phyloP scores from a whole-genome alignment of 768 basidiomycete genomes.

The Vararia minispora region DNA sequence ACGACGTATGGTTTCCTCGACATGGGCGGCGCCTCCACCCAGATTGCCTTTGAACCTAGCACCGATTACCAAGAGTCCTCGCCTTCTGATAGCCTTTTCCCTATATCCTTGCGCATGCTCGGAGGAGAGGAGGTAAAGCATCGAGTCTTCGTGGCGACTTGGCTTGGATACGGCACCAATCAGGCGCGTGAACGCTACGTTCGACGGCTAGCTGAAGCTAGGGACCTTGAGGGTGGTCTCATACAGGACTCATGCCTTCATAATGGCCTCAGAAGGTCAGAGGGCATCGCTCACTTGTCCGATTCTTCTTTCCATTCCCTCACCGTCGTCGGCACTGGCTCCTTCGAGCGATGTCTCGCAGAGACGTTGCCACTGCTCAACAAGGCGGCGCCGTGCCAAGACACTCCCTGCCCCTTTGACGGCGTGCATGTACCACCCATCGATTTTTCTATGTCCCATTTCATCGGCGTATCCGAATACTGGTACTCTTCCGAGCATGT shows the following conservation, averaged over 20 bases:
- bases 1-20: constrained; percentile 97
- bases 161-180: constrained; percentile 98
- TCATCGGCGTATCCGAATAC: constrained; percentile 97
- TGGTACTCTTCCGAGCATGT: constrained; percentile 99
- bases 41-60: constrained; percentile 93
- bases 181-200: constrained; percentile 93
- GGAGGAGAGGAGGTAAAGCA: constrained; percentile 83
- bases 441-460: constrained; percentile 86
- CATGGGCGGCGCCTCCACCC: constrained; percentile 98
- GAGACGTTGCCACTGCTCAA: constrained; percentile 72
- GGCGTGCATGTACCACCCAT: constrained; percentile 91
- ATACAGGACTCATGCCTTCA: constrained; percentile 90
- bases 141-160: constrained; percentile 94
- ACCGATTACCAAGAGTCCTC: constrained; percentile 37
- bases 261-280: constrained; percentile 51
- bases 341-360: constrained; percentile 75
- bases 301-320: constrained; percentile 31
- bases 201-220: too few relatives aligned
- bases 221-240: too few relatives aligned
- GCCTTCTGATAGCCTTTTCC: constrained; percentile 60
- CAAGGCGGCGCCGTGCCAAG: constrained; percentile 72
- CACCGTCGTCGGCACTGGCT: constrained; percentile 74
- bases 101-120: constrained; percentile 72
- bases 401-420: constrained; percentile 84
- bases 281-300: constrained; percentile 36